Base-by-base conservation (phyloP, 2,329 filamentous ascomycete species). In the Venturia effusa region DNA sequence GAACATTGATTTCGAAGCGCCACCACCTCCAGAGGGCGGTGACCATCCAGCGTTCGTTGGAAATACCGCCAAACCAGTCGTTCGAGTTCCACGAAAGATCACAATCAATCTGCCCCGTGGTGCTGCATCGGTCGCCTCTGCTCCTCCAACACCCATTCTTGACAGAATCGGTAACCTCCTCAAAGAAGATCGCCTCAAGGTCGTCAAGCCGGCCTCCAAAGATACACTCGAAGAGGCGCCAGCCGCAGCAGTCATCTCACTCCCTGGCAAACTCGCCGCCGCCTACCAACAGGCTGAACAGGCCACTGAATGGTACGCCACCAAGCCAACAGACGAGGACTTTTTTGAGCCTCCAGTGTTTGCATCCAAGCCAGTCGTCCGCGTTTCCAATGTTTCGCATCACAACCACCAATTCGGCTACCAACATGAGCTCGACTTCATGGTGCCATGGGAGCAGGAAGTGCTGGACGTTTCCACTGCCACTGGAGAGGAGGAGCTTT, bases 391-490 rank as follows among this genome's bases (percentile, higher is more conserved):
- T 4, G 30, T 63, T 5, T 34, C 41, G 15, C 60, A 62, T 41
- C n/a, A 51, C n/a, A 62, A 62, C 32, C 60, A 62, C 24, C 60
- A 62, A 10, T 48, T 62, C 40, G 60, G 60, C 43, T 62, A 62
- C 41, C 41, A 43, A 24, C 60, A 62, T 27, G 39, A 62, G 32
- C 32, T 37, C 8, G 60, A 45, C 22, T 45, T 48, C 24, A 24
- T 51, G 60, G 13, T 32, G 37, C 24, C 60, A 24, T 51, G 51
- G 51, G 30, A 57, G 51, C 3, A 34, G 30, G 51, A 57, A n/a
- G 30, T 57, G 19, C 27, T 57, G 11, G 51, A 57, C 27, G 51
- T 57, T 11, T 1, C 51, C 27, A 57, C 51, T n/a, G 51, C 27
- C 51, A 24, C 24, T 13, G 51, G 51, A 13, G 51, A 57, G 30